Evolutionary conservation across 1,284 basidiomycete genomes (phyloP), one percentile per base, ranked within the genome.

Genomic region (Agaricales sp.): DNA sequence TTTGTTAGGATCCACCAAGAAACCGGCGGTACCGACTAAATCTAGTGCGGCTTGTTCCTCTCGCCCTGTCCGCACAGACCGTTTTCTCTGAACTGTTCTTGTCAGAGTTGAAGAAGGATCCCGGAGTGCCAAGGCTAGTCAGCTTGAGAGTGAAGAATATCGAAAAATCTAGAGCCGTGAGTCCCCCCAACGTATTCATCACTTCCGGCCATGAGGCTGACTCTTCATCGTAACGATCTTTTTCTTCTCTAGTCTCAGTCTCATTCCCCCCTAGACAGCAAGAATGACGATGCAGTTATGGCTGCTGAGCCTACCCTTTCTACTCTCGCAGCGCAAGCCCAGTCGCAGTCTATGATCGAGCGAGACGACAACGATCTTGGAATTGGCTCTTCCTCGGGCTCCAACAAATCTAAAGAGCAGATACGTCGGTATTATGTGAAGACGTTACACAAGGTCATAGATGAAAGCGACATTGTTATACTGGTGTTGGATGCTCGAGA

Each of bases 391-490:
- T 52, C 53, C 4, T 58, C 58, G 1, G 52, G 46, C 30, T 50
- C 59, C 54, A 64, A 60, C n/a, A 80, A 75, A 60, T 83, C 79
- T 4, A 79, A 80, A 63, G 80, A 83, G 63, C 75, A 87, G 59
- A 58, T 80, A 54, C 79, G 73, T 52, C 77, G 71, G 59, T 81
- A 83, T 64, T 88, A 79, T 66, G 73, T 87, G 53, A 83, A 80
- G 50, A 76, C 76, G 13, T 70, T 99, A 26, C 82, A 92, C 65
- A 94, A 92, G 68, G 94, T 99, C 44, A 85, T 99, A 51, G 92
- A 96, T 57, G 78, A 93, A 57, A 85, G 87, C 52, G 95, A 99
- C 63, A 90, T 99, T 23, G 70, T 99, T 48, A 78, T 98, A 23
- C 73, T 87, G 35, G 87, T 92, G 0, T 71, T 96, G 4, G 93